These are phyloP conservation scores for Gaeumannomyces tritici DNA, from an alignment of 2,329 filamentous ascomycete genomes.

Conservation along the genomic window DNA sequence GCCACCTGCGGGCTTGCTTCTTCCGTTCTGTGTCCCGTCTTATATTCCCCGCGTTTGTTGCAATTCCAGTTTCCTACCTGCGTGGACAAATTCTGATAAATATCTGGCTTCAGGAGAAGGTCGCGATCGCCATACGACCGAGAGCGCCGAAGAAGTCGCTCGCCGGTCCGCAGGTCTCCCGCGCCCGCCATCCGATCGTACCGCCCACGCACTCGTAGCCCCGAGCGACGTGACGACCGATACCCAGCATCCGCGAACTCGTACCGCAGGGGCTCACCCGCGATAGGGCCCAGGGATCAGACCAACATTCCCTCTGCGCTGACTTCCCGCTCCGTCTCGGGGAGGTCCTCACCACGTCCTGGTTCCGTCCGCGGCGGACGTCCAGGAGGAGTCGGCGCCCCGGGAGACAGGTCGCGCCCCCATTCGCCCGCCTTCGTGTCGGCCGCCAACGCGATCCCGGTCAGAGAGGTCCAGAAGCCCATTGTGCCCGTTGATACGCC, in stretches of 20 bases:
- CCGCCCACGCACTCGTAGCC: conserved; percentile 42
- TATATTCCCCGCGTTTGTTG: neutral
- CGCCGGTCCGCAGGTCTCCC: conserved; percentile 24
- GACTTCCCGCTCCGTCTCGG: conserved; percentile 39
- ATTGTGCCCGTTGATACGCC: conserved; percentile 7
- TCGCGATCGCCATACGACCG: conserved; percentile 44
- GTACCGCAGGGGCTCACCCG: neutral
- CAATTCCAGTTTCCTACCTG: neutral
- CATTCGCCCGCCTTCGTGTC: conserved; percentile 19
- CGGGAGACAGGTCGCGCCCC: conserved; percentile 36
- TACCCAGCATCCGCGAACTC: conserved; percentile 10
- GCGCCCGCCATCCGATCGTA: conserved; percentile 32
- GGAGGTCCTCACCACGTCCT: conserved; percentile 43
- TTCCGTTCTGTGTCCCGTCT: neutral
- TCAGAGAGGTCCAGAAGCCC: conserved; percentile 5
- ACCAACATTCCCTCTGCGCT: conserved; percentile 39
- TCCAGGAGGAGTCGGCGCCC: neutral
- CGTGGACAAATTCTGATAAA: neutral
- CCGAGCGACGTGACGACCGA: conserved; percentile 37
- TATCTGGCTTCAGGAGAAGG: conserved; percentile 29
- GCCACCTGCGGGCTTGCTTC: conserved; percentile 8
- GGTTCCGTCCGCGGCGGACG: conserved; percentile 26
- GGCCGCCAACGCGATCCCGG: conserved; percentile 6
- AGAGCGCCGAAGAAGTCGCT: conserved; percentile 31
- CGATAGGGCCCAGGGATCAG: conserved; percentile 8